Conservation (phyloP, 2,329 filamentous ascomycete genomes). For the Aspergillus costaricaensis region DNA sequence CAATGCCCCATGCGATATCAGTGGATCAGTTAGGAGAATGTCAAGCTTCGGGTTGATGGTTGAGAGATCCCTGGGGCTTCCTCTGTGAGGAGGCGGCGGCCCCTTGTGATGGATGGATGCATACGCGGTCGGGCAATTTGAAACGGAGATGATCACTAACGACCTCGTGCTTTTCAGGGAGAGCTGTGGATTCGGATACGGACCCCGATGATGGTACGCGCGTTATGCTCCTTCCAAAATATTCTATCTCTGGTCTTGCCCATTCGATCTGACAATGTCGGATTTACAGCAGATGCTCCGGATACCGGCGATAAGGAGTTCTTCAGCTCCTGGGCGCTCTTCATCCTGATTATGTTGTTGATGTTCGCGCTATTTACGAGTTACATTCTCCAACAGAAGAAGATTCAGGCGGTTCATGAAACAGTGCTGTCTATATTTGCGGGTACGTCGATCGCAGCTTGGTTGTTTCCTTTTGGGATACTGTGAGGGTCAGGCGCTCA, state of each 20-base stretch:
- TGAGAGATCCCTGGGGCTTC: neutral
- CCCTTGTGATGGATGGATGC: neutral
- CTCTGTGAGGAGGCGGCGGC: neutral
- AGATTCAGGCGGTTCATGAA: constrained; percentile 96
- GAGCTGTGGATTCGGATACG: constrained; percentile 38
- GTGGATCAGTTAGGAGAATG: neutral
- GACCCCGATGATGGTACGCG: constrained; percentile 44
- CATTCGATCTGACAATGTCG: constrained; percentile 22
- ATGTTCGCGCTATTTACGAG: constrained; percentile 95
- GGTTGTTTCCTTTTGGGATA: neutral
- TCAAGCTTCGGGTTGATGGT: too few species aligned
- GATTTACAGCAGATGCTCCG: constrained; percentile 55
- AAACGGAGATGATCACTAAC: constrained; percentile 20
- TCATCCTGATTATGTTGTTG: constrained; percentile 92
- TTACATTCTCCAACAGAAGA: constrained; percentile 94
- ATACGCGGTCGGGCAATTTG: neutral
- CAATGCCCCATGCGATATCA: neutral
- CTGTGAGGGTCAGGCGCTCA: constrained; percentile 12
- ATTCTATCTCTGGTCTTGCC: neutral
- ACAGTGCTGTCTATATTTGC: constrained; percentile 98
- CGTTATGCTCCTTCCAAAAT: constrained; percentile 12
- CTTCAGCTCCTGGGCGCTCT: constrained; percentile 93
- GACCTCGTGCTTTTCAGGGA: constrained; percentile 28
- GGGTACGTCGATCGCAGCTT: constrained; percentile 54
- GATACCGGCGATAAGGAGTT: constrained; percentile 92